These are phyloP conservation scores for Somion occarium DNA, from an alignment of 1,284 basidiomycete genomes.

Conservation along the genomic window DNA sequence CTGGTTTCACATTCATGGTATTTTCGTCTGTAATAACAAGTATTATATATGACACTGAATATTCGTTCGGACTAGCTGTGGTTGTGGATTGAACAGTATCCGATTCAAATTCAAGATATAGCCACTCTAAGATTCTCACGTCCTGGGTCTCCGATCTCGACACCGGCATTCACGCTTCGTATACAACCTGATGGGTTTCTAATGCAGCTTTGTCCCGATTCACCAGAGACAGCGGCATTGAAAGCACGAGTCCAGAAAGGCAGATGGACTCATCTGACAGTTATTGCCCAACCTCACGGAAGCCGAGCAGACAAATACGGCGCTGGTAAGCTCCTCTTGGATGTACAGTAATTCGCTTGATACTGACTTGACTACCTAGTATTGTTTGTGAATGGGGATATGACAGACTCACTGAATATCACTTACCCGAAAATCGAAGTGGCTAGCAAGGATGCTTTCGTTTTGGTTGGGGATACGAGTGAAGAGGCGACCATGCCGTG, in stretches of 20 bases:
- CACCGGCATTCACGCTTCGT: constrained; percentile 42
- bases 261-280: constrained; percentile 65
- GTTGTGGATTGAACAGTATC: constrained; percentile 60
- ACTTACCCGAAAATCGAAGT: constrained; percentile 52
- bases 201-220: constrained; percentile 41
- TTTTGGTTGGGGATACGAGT: constrained; percentile 50
- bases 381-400: constrained; percentile 65
- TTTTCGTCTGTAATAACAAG: constrained; percentile 9
- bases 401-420: constrained; percentile 58
- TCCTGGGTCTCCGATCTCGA: neutral
- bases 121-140: neutral
- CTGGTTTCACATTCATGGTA: constrained; percentile 71
- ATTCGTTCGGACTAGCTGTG: constrained; percentile 45
- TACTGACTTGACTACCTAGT: constrained; percentile 34
- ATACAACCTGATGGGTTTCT: constrained; percentile 54
- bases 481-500: constrained; percentile 47
- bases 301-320: constrained; percentile 40
- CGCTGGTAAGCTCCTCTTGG: constrained; percentile 48
- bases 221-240: constrained; percentile 36
- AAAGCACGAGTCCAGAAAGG: constrained; percentile 42
- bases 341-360: neutral
- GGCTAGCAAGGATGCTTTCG: constrained; percentile 32
- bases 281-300: constrained; percentile 60
- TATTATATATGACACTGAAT: constrained; percentile 1
- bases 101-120: constrained; percentile 24